These are phyloP conservation scores for Mortierella polycephala DNA, from an alignment of 371 early-diverging fungal species.

Conservation along the genomic window DNA sequence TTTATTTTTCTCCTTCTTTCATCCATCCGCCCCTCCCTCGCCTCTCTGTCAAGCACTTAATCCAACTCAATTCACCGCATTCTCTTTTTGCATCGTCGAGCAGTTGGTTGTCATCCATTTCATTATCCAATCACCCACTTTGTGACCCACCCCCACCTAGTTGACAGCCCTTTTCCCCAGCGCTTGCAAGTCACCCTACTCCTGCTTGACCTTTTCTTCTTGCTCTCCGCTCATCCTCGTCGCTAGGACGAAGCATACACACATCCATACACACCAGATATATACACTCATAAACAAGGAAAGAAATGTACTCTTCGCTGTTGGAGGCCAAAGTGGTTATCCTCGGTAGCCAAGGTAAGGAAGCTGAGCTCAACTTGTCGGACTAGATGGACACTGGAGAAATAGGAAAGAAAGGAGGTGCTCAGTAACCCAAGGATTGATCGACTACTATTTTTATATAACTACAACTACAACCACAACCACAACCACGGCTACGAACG, in stretches of 20 bases:
- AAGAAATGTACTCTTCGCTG: conserved; percentile 58
- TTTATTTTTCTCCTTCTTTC: neutral
- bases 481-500: too few relatives aligned
- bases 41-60: neutral
- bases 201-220: neutral
- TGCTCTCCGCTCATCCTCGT: neutral
- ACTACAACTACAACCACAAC: too few relatives aligned
- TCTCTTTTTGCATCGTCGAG: too few relatives aligned
- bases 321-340: conserved; percentile 83
- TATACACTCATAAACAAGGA: neutral
- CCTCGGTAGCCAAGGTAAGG: conserved; percentile 75
- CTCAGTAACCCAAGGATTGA: too few relatives aligned
- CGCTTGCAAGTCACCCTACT: neutral
- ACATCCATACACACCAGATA: neutral
- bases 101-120: too few relatives aligned
- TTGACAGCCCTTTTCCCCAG: neutral
- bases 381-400: neutral
- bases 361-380: conserved; percentile 3
- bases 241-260: neutral
- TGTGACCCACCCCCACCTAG: too few relatives aligned
- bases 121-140: too few relatives aligned
- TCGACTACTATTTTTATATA: too few relatives aligned
- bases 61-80: too few relatives aligned
- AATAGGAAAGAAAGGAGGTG: neutral
- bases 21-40: neutral